Base-by-base conservation (phyloP, 768 basidiomycete genomes). In the Amanita phalloides region DNA sequence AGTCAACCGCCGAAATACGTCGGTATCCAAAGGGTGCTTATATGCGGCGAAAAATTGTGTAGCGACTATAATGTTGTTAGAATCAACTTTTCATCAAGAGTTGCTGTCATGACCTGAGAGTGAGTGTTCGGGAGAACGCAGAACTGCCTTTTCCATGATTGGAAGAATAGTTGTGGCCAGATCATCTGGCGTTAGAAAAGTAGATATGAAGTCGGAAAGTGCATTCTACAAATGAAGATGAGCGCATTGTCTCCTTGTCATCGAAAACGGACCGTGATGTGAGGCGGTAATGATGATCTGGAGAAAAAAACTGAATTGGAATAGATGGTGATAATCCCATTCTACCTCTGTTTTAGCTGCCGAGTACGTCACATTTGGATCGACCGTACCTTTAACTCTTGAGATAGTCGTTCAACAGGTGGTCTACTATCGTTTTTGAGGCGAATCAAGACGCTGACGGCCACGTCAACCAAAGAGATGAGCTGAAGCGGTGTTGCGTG, bases 41-140 rank as follows among this genome's bases (percentile, higher is more conserved):
- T 80, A 84, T 4, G 75, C 70, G 11, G 61, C 55, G 57, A 90
- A 71, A 66, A 90, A 81, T 35, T 80, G 71, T 25, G 74, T 62
- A 28, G 82, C 71, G 5, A 80, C 81, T 84, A 28, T 28, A 4
- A 51, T 39, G 25, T 53, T 55, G 43, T 53, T 41, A 48, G 25
- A 14, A 48, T 21, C 11, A 26, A 32, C 4, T 14, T 6, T 10
- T 4, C 14, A 33, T 25, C 23, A 21, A 44, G 36, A 48, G 38
- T 21, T 32, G 49, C 20, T 37, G 35, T 38, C 61, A 77, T 46
- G 54, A 89, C 89, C 71, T 33, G 70, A 68, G 3, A 95, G 72
- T 0, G 85, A 79, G 38, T 78, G 71, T 64, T 95, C 93, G 0
- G 94, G 91, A 1, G 87, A 86, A 25, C 90, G 80, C 8, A 90